Percentiles rank a stretch among this genome's conserved stretches.
Conservation (phyloP, 129 eudicot species). For the Deinandra increscens region DNA sequence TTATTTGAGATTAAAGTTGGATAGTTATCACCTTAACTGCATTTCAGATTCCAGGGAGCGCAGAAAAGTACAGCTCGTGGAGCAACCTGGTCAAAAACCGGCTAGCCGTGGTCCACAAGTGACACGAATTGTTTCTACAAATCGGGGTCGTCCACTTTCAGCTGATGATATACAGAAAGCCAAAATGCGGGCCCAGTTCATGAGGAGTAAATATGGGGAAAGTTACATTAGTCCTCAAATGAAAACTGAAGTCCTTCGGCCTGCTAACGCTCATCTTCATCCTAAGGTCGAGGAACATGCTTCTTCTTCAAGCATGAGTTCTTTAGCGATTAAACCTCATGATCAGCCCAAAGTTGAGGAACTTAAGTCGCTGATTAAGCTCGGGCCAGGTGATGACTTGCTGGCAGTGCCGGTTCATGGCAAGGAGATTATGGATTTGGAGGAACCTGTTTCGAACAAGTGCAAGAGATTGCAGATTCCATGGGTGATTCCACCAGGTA, state of each 20-base stretch:
- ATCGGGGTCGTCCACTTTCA: constrained; percentile 89
- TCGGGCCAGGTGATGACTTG: constrained; percentile 5
- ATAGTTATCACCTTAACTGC: constrained; percentile 49
- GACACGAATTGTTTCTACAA: constrained; percentile 45
- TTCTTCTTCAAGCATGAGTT: constrained; percentile 33
- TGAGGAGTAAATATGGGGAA: constrained; percentile 73
- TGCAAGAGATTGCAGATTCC: constrained; percentile 65
- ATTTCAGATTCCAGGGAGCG: constrained; percentile 68
- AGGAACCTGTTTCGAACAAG: constrained; percentile 65
- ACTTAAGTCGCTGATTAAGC: constrained; percentile 29
- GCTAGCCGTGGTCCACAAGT: constrained; percentile 55
- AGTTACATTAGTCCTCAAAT: constrained; percentile 30
- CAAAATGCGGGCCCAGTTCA: constrained; percentile 83
- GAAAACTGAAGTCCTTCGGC: constrained; percentile 43
- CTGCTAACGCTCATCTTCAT: constrained; percentile 34
- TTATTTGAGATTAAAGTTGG: background rate
- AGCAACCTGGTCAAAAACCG: constrained; percentile 83
- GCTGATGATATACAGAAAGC: constrained; percentile 98
- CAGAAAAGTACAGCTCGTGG: constrained; percentile 87
- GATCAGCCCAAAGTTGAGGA: constrained; percentile 46
- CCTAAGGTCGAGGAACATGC: constrained; percentile 46
- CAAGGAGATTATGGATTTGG: constrained; percentile 36
- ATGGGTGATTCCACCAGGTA: constrained; percentile 93
- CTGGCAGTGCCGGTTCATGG: constrained; percentile 14
- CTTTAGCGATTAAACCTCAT: constrained; percentile 34